phyloP scores from a whole-genome alignment of 2,329 filamentous ascomycete genomes.

The Verticillium nonalfalfae region DNA sequence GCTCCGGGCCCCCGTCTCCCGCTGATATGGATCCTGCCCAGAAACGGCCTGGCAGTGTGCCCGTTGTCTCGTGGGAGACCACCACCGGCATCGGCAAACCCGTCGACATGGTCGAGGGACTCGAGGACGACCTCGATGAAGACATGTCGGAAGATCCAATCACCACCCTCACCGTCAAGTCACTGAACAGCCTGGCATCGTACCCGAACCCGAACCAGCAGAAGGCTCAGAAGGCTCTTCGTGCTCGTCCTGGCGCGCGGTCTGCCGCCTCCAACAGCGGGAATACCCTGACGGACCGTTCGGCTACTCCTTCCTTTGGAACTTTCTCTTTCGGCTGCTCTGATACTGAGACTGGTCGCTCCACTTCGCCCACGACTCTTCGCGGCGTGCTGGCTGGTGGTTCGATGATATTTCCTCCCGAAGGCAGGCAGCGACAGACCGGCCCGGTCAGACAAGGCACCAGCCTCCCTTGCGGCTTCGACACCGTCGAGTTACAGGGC shows the following conservation, averaged over 20 bases:
- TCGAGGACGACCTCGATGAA: constrained; percentile 14
- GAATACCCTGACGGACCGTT: constrained; percentile 10
- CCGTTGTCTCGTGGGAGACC: constrained; percentile 9
- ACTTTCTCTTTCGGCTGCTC: background rate
- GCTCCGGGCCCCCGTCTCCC: background rate
- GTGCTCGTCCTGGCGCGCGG: constrained; percentile 14
- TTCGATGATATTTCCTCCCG: background rate
- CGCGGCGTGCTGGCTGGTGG: background rate
- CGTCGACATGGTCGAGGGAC: constrained; percentile 10
- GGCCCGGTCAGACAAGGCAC: background rate
- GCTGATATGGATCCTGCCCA: constrained; percentile 13
- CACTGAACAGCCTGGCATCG: constrained; percentile 46
- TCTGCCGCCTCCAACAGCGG: constrained; percentile 11
- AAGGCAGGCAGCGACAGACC: background rate
- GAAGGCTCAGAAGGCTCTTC: constrained; percentile 37
- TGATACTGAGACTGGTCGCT: background rate
- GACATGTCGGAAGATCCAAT: constrained; percentile 18
- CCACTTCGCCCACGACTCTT: background rate
- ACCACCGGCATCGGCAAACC: constrained; percentile 16
- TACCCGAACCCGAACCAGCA: constrained; percentile 50
- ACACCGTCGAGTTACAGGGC: background rate
- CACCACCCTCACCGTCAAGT: constrained; percentile 36
- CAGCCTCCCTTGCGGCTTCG: background rate
- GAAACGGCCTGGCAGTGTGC: constrained; percentile 19
- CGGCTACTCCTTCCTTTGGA: constrained; percentile 4